Conservation (phyloP, 2,329 filamentous ascomycete species). For the Alternaria longipes region DNA sequence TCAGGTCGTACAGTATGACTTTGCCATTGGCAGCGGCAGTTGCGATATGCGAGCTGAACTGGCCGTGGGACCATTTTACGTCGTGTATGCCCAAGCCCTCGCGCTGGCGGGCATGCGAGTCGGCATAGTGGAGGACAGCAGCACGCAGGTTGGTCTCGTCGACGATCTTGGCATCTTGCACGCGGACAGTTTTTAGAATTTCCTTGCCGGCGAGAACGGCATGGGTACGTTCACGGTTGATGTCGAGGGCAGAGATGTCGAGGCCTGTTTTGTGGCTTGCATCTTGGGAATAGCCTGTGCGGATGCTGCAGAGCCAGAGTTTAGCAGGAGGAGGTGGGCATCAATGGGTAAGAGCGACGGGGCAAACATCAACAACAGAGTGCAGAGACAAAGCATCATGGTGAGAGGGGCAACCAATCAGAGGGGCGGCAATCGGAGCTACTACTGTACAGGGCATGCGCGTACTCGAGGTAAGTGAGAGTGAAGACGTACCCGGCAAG, state of each 20-base stretch:
- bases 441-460: background rate
- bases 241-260: slow-evolving; percentile 69
- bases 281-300: slow-evolving; percentile 62
- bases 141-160: slow-evolving; percentile 72
- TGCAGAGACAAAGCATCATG: background rate
- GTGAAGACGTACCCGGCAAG: slow-evolving; percentile 46
- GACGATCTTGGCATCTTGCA: slow-evolving; percentile 64
- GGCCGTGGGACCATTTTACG: slow-evolving; percentile 73
- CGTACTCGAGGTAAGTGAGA: background rate
- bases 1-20: slow-evolving; percentile 71
- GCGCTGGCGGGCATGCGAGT: slow-evolving; percentile 60
- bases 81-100: slow-evolving; percentile 70
- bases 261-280: slow-evolving; percentile 71
- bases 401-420: slow-evolving; percentile 7
- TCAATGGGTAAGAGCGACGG: slow-evolving; percentile 1
- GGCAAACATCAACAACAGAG: slow-evolving; percentile 1
- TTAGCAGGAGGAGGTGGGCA: slow-evolving; percentile 16
- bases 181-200: slow-evolving; percentile 71
- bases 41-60: slow-evolving; percentile 67
- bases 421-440: background rate
- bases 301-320: slow-evolving; percentile 42
- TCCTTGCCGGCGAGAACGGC: slow-evolving; percentile 71
- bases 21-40: slow-evolving; percentile 72
- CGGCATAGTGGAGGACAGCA: slow-evolving; percentile 66
- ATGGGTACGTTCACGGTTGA: slow-evolving; percentile 70